Evolutionary conservation across 73 alveolate genomes (phyloP).

Genomic region (Paramecium pentaurelia): DNA sequence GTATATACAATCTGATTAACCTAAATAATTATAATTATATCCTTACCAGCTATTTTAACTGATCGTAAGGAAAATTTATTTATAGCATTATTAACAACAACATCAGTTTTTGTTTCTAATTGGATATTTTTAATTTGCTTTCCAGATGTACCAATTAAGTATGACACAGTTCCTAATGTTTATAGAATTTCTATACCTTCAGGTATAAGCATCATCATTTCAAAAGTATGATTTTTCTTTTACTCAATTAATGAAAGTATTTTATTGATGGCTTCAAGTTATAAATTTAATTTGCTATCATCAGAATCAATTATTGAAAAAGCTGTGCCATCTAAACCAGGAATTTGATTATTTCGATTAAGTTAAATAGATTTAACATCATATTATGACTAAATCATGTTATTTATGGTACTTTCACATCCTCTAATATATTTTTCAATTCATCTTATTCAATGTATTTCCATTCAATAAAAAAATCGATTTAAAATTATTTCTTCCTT

Average conservation of each 20-base stretch:
- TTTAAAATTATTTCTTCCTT: neutral
- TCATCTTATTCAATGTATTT: neutral
- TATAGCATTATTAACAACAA: neutral
- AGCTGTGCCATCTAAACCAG: neutral
- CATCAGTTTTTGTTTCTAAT: neutral
- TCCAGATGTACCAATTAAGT: neutral
- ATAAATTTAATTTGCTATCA: neutral
- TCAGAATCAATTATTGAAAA: neutral
- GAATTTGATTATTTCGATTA: neutral
- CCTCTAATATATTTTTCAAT: neutral
- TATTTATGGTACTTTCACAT: neutral
- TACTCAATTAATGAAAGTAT: neutral
- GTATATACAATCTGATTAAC: neutral
- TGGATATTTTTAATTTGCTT: neutral
- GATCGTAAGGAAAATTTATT: neutral
- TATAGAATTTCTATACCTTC: neutral
- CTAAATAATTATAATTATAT: neutral
- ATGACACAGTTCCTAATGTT: neutral
- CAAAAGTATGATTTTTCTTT: neutral
- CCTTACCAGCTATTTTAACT: neutral
- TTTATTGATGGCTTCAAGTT: neutral
- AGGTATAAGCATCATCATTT: neutral
- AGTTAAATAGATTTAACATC: neutral
- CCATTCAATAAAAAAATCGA: conserved; percentile 15
- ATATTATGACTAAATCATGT: neutral